phyloP scores from a whole-genome alignment of 1,284 basidiomycete genomes.

The Veloboletus limbatus region DNA sequence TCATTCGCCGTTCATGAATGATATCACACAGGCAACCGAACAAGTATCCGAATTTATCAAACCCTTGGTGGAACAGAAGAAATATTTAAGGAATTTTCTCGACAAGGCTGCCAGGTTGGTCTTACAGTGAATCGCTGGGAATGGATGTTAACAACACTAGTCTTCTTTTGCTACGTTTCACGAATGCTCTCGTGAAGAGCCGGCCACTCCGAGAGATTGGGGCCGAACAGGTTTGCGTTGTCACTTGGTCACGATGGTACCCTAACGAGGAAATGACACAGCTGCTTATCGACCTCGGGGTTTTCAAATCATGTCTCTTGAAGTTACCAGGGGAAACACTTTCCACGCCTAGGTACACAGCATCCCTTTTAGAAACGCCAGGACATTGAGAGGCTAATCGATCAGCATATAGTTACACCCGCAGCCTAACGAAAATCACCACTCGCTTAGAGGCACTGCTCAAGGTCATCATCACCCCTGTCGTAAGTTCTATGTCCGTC shows the following conservation, averaged over 20 bases:
- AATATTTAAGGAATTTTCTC: slow-evolving; percentile 86
- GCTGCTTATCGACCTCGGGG: slow-evolving; percentile 91
- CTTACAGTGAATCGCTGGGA: not conserved
- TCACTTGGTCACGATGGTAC: slow-evolving; percentile 3
- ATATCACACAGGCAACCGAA: slow-evolving; percentile 65
- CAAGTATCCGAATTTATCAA: slow-evolving; percentile 65
- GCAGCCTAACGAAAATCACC: slow-evolving; percentile 77
- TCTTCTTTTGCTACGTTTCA: slow-evolving; percentile 80
- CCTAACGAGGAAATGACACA: slow-evolving; percentile 35
- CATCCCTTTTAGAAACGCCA: slow-evolving; percentile 2
- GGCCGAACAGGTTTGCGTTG: slow-evolving; percentile 76
- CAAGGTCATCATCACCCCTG: slow-evolving; percentile 91
- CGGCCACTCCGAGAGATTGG: slow-evolving; percentile 87
- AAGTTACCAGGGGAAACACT: slow-evolving; percentile 76
- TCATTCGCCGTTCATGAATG: slow-evolving; percentile 76
- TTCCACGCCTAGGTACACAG: slow-evolving; percentile 51
- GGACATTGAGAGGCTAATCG: slow-evolving; percentile 12
- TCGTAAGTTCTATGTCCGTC: slow-evolving; percentile 46
- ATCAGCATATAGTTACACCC: slow-evolving; percentile 60
- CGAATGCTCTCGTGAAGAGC: slow-evolving; percentile 82
- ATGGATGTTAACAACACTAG: slow-evolving; percentile 40
- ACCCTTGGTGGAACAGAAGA: slow-evolving; percentile 85
- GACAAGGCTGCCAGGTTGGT: slow-evolving; percentile 86
- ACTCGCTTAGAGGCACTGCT: slow-evolving; percentile 85
- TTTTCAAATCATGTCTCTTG: slow-evolving; percentile 78